Evolutionary conservation across 331 rosid genomes (phyloP).

Genomic region (Dryas integrifolia): DNA sequence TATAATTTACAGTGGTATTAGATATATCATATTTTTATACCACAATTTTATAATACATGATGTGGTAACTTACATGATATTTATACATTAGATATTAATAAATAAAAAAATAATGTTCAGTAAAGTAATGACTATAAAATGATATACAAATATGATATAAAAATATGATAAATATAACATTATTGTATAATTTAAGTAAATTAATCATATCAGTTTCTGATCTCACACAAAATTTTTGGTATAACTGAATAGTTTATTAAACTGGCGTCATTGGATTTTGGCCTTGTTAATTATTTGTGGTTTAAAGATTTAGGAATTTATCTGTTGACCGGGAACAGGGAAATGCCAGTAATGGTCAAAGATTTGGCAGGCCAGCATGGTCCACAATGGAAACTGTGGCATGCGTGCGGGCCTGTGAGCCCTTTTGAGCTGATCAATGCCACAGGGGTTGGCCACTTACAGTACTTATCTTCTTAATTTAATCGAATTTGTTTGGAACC

Average conservation of each 20-base stretch:
- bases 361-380: conserved; percentile 27
- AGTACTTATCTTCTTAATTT: conserved; percentile 5
- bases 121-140: too few species aligned
- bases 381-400: conserved; percentile 29
- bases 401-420: conserved; percentile 29
- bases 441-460: conserved; percentile 58
- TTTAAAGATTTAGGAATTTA: not conserved
- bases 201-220: too few species aligned
- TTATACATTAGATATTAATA: too few species aligned
- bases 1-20: too few species aligned
- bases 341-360: conserved; percentile 21
- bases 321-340: not conserved
- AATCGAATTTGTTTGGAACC: conserved; percentile 14
- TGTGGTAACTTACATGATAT: too few species aligned
- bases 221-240: too few species aligned
- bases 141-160: too few species aligned
- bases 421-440: conserved; percentile 45
- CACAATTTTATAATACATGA: too few species aligned
- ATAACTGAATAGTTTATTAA: not conserved
- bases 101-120: too few species aligned
- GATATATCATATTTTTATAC: too few species aligned
- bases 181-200: too few species aligned
- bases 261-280: conserved; percentile 5
- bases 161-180: too few species aligned
- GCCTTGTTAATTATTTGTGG: not conserved